These are phyloP conservation scores for Agrocybe chaxingu DNA, from an alignment of 768 basidiomycete species.

Conservation along the genomic window DNA sequence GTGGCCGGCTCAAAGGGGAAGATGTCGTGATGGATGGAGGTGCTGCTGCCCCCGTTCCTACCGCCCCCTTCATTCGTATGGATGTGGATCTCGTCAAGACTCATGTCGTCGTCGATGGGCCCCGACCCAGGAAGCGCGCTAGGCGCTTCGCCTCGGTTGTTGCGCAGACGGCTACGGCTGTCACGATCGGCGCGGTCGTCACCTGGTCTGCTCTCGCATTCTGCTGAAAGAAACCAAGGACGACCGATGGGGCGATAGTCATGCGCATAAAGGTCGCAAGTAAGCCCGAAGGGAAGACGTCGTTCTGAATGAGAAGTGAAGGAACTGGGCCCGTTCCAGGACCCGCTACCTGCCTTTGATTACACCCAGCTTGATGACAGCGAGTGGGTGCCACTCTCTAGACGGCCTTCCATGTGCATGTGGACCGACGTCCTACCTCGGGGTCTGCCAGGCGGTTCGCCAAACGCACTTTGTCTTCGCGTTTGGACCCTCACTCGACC, in stretches of 20 bases:
- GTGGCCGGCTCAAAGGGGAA: neutral
- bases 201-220: conserved; percentile 76
- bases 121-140: conserved; percentile 42
- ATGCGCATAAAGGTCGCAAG: too few species aligned
- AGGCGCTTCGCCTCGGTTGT: conserved; percentile 40
- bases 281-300: too few species aligned
- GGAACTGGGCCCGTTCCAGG: conserved; percentile 10
- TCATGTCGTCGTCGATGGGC: conserved; percentile 17
- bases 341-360: conserved; percentile 34
- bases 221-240: conserved; percentile 15
- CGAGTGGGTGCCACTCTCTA: conserved; percentile 27
- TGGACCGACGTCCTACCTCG: too few species aligned
- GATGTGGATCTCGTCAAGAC: conserved; percentile 6
- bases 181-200: conserved; percentile 65
- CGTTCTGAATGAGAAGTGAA: too few species aligned
- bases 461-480: too few species aligned
- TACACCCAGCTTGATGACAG: conserved; percentile 30
- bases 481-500: too few species aligned
- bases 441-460: too few species aligned
- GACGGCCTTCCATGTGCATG: too few species aligned
- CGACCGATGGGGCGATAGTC: neutral
- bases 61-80: conserved; percentile 11
- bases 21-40: conserved; percentile 10
- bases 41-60: conserved; percentile 2
- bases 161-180: conserved; percentile 58